These are phyloP conservation scores for Sugiyamaella americana DNA, from an alignment of 805 yeast genomes.

Conservation along the genomic window DNA sequence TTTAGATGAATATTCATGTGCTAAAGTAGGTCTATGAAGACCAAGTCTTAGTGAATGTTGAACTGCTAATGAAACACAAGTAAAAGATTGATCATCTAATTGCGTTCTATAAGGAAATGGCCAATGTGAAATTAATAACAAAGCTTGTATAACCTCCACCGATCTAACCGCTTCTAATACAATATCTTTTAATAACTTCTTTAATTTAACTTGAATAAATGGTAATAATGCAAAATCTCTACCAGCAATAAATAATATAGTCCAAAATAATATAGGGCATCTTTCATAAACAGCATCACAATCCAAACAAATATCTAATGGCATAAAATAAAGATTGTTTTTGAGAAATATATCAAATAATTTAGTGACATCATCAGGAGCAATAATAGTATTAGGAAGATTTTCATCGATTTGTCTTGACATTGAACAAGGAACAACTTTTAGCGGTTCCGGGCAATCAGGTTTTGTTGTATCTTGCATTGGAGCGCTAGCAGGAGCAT, in stretches of 20 bases:
- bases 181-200: not conserved
- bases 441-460: conserved; percentile 2
- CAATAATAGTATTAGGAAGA: no score
- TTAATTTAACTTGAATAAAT: conserved; percentile 2
- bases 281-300: conserved; percentile 3
- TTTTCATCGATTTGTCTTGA: no score
- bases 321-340: not conserved
- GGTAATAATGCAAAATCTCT: conserved; percentile 1
- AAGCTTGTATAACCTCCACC: conserved; percentile 6
- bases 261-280: conserved; percentile 9
- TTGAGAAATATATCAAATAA: conserved; percentile 4
- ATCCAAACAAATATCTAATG: conserved; percentile 8
- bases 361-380: conserved; percentile 4
- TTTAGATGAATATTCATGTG: not conserved
- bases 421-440: conserved; percentile 4
- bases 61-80: conserved; percentile 3
- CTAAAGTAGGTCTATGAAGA: conserved; percentile 1
- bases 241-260: conserved; percentile 1
- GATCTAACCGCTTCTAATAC: conserved; percentile 4
- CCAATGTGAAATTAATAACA: conserved; percentile 5
- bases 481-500: not conserved
- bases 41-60: conserved; percentile 2
- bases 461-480: not conserved
- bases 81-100: conserved; percentile 2
- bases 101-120: conserved; percentile 5